phyloP scores from a whole-genome alignment of 2,329 filamentous ascomycete genomes.

The Diplocarpon mali region DNA sequence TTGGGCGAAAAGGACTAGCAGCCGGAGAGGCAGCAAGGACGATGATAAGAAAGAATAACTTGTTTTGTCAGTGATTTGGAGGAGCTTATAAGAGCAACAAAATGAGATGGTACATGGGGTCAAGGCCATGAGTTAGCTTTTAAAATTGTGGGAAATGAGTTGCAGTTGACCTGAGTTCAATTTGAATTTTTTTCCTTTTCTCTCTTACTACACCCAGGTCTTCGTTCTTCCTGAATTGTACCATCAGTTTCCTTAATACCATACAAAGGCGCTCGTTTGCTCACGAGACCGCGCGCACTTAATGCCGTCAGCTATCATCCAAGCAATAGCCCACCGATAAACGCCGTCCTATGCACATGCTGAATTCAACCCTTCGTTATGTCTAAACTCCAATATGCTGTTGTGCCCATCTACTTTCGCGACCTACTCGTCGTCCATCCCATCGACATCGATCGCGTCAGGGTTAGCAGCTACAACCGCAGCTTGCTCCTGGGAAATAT shows the following conservation, averaged over 20 bases:
- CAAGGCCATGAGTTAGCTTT: neutral
- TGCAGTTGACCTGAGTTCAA: neutral
- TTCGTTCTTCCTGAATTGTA: neutral
- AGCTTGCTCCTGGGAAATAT: constrained; percentile 30
- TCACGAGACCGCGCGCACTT: neutral
- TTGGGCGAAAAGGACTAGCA: constrained; percentile 7
- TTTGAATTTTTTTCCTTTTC: neutral
- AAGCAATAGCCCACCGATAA: constrained; percentile 2
- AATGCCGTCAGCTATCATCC: neutral
- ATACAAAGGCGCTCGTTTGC: constrained; percentile 1
- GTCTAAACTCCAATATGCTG: constrained; percentile 6
- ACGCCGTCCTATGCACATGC: constrained; percentile 14
- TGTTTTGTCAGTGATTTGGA: neutral
- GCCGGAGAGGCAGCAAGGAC: constrained; percentile 5
- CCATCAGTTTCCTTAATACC: neutral
- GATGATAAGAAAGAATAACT: neutral
- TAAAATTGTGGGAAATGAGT: neutral
- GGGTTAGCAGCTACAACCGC: constrained; percentile 52
- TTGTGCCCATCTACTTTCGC: neutral
- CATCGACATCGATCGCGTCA: constrained; percentile 75
- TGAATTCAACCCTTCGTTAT: constrained; percentile 3
- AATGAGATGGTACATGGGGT: no score
- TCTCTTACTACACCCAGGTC: neutral
- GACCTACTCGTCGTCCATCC: constrained; percentile 16
- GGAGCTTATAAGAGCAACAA: no score